Evolutionary conservation across 345 rosid species (phyloP).

Genomic region (Citrus sp.): DNA sequence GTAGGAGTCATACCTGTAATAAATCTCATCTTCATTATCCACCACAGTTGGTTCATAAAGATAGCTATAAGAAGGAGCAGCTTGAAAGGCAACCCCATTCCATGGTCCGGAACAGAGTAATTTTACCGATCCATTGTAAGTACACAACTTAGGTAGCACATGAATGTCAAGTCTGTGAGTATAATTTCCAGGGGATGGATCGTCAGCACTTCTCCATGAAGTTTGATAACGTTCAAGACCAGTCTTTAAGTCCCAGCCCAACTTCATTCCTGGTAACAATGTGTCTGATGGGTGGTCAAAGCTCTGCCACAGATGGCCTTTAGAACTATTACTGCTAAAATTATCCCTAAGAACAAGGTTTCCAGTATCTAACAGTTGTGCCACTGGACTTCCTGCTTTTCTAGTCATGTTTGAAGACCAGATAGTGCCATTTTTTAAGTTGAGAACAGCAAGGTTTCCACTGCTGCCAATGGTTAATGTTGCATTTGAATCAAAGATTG

Average conservation of each 20-base stretch:
- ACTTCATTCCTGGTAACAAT: slow-evolving; percentile 40
- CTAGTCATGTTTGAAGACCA: slow-evolving; percentile 38
- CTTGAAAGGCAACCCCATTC: slow-evolving; percentile 32
- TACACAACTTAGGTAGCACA: slow-evolving; percentile 23
- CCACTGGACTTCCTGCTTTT: slow-evolving; percentile 17
- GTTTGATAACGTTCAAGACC: slow-evolving; percentile 15
- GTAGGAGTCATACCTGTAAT: slow-evolving; percentile 22
- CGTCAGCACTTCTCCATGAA: slow-evolving; percentile 26
- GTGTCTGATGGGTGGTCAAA: slow-evolving; percentile 40
- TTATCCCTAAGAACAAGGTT: slow-evolving; percentile 40
- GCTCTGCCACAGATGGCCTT: slow-evolving; percentile 31
- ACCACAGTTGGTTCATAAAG: slow-evolving; percentile 13
- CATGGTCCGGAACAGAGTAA: slow-evolving; percentile 28
- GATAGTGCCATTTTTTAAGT: background rate
- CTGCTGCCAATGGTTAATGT: slow-evolving; percentile 16
- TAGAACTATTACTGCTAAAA: background rate
- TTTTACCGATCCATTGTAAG: background rate
- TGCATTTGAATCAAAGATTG: slow-evolving; percentile 27
- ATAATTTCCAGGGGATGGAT: slow-evolving; percentile 24
- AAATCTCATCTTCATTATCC: slow-evolving; percentile 7
- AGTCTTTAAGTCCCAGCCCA: slow-evolving; percentile 27
- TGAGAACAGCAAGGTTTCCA: slow-evolving; percentile 30
- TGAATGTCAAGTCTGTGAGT: slow-evolving; percentile 16
- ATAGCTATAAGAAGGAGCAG: slow-evolving; percentile 23
- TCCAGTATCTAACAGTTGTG: slow-evolving; percentile 39